phyloP scores from a whole-genome alignment of 2,329 filamentous ascomycete genomes.

The Trichoderma atroviride region DNA sequence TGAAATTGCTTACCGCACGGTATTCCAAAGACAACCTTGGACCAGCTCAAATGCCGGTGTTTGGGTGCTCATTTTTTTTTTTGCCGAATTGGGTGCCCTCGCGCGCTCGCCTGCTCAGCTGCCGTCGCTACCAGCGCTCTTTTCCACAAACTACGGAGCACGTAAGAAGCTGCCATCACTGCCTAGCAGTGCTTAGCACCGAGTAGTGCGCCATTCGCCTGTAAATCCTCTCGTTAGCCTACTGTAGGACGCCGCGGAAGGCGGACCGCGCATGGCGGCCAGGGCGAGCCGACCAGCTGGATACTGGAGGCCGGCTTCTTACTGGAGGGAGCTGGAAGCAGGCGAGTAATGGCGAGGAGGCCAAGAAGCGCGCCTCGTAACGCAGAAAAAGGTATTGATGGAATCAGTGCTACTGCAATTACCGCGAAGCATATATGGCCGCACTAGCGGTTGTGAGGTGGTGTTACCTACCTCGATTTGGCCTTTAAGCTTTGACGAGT shows the following conservation, averaged over 20 bases:
- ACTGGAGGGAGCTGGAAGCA: background rate
- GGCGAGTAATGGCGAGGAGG: background rate
- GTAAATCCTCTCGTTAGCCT: background rate
- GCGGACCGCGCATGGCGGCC: constrained; percentile 13
- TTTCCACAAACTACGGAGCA: background rate
- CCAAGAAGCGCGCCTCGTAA: background rate
- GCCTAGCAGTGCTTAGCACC: background rate
- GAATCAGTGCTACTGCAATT: background rate
- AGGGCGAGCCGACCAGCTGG: constrained; percentile 27
- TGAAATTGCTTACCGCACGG: background rate
- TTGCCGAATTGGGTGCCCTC: background rate
- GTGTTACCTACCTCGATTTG: background rate
- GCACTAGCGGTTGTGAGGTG: background rate
- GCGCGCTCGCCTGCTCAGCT: background rate
- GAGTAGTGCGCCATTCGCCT: background rate
- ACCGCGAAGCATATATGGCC: background rate
- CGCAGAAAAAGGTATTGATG: background rate
- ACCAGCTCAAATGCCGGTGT: background rate
- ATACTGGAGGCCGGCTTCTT: background rate
- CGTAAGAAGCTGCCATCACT: background rate
- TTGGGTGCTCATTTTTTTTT: background rate
- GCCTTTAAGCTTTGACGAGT: background rate
- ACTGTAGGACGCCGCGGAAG: constrained; percentile 6
- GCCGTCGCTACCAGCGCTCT: background rate
- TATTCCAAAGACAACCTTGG: background rate